A percentile compares a stretch with the other conserved stretches of the same genome.
These are phyloP conservation scores for Cotoneaster glaucophyllus DNA, from an alignment of 306 rosid species.

Conservation along the genomic window DNA sequence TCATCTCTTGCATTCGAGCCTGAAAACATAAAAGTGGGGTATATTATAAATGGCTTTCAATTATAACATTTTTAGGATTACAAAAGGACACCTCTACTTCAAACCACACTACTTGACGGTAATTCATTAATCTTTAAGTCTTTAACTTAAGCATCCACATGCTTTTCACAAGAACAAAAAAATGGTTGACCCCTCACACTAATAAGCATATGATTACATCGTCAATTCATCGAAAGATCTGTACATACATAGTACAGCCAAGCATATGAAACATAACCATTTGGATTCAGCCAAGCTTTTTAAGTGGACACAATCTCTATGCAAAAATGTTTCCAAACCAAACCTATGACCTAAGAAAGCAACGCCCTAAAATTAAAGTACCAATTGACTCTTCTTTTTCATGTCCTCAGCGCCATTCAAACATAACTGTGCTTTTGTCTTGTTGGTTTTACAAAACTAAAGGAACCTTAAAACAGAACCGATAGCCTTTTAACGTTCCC, in stretches of 20 bases:
- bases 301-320: not conserved
- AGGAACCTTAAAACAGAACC: not conserved
- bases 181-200: not conserved
- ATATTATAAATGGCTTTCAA: not conserved
- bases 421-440: not conserved
- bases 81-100: not conserved
- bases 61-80: not conserved
- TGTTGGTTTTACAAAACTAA: not conserved
- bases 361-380: not conserved
- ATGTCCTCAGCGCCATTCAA: not conserved
- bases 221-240: not conserved
- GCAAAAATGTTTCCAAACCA: not conserved
- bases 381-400: not conserved
- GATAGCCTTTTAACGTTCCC: not conserved
- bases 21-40: constrained; percentile 18
- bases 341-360: not conserved
- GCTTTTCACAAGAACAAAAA: not conserved
- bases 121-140: not conserved
- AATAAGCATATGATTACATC: not conserved
- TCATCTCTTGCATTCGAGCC: constrained; percentile 98
- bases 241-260: no score
- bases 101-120: not conserved
- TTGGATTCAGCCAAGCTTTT: not conserved
- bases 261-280: not conserved
- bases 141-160: not conserved